These are phyloP conservation scores for Colletotrichum chrysophilum DNA, from an alignment of 2,329 filamentous ascomycete species.

Conservation along the genomic window DNA sequence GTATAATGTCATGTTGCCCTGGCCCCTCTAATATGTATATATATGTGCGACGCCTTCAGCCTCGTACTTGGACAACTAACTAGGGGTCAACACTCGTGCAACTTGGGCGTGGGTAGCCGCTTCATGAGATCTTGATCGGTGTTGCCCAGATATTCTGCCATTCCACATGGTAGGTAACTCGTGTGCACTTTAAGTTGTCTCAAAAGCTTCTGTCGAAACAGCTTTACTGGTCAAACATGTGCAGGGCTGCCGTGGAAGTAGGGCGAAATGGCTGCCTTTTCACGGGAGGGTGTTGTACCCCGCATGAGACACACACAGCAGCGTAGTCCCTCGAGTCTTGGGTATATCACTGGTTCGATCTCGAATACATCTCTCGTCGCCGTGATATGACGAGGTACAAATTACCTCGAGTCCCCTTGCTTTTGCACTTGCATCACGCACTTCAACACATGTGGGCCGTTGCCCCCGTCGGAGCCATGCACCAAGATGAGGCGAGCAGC, in stretches of 20 bases:
- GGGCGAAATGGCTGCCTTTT: conserved; percentile 10
- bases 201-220: conserved; percentile 13
- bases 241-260: conserved; percentile 21
- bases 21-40: neutral
- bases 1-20: too few relatives aligned
- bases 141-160: neutral
- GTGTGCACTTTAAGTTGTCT: conserved; percentile 12
- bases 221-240: neutral
- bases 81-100: neutral
- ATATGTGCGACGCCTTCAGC: neutral
- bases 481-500: conserved; percentile 20
- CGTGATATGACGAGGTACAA: neutral
- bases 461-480: neutral
- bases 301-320: conserved; percentile 7
- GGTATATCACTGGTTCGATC: conserved; percentile 4
- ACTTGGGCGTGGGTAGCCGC: neutral
- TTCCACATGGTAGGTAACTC: neutral
- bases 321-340: conserved; percentile 1
- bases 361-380: neutral
- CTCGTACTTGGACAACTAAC: neutral
- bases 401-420: neutral
- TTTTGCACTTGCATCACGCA: conserved; percentile 12
- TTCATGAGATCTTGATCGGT: neutral
- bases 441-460: neutral
- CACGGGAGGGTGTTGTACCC: neutral